phyloP scores from a whole-genome alignment of 306 rosid species.

The Dicorynia guianensis region DNA sequence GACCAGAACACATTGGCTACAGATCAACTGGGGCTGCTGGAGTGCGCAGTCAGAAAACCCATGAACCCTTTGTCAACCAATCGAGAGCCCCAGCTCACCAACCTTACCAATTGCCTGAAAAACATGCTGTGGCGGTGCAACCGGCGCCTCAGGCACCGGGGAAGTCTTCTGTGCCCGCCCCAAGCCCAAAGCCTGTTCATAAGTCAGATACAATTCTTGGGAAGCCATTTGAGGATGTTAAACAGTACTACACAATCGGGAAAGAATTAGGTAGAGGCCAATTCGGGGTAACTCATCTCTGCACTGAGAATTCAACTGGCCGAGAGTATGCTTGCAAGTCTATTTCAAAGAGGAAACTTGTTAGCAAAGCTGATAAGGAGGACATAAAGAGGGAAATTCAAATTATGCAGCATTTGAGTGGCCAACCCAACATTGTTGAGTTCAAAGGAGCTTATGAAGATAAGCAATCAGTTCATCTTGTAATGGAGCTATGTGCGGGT shows the following conservation, averaged over 20 bases:
- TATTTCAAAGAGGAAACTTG: constrained; percentile 83
- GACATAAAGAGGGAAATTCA: constrained; percentile 87
- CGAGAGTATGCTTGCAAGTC: constrained; percentile 82
- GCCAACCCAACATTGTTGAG: constrained; percentile 91
- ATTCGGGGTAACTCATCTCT: constrained; percentile 84
- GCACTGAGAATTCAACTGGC: constrained; percentile 76
- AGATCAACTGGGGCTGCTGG: constrained; percentile 49
- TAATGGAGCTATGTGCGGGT: constrained; percentile 93
- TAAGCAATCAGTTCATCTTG: constrained; percentile 73
- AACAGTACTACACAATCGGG: constrained; percentile 59
- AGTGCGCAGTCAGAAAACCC: constrained; percentile 44
- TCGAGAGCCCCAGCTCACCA: constrained; percentile 49
- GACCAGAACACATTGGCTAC: constrained; percentile 46
- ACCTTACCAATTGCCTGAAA: constrained; percentile 49
- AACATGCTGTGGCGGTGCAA: constrained; percentile 30
- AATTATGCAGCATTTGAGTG: constrained; percentile 94
- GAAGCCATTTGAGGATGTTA: constrained; percentile 79
- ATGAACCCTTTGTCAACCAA: constrained; percentile 53
- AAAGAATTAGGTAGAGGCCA: constrained; percentile 92
- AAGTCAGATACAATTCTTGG: constrained; percentile 64
- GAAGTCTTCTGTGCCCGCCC: constrained; percentile 44
- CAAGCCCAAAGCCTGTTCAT: constrained; percentile 48
- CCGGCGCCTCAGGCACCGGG: constrained; percentile 31
- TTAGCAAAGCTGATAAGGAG: constrained; percentile 68
- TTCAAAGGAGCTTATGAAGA: constrained; percentile 90